Base-by-base conservation (phyloP, 2,329 filamentous ascomycete species). In the Fusarium camptoceras region DNA sequence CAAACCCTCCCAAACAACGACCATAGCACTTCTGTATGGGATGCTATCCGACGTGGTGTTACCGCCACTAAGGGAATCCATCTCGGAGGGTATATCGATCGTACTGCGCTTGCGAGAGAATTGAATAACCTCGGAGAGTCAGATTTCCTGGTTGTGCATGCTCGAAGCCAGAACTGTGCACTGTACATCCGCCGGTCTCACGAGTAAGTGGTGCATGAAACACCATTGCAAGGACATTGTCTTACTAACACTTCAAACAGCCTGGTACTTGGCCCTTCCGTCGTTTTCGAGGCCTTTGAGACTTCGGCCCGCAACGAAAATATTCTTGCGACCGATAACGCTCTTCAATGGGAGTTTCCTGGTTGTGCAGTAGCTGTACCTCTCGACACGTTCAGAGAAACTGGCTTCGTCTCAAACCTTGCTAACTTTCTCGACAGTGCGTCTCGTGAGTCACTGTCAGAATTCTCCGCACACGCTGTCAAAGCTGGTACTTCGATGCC, bases 261-360 rank as follows among this genome's bases (percentile, higher is more conserved):
- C 14, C 41, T 67, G n/a, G 70, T 71, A 2, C 61, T 73, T 56
- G 73, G 68, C 46, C 70, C 22, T 28, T 78, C 46, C 22, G 66
- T 70, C 66, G 85, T 70, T 20, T 88, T 59, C 48, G 89, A 92
- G 75, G 82, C 82, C 0, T 91, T 91, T 58, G 89, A 92, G 73
- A 81, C 85, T 0, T 89, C 88, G 0, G 81, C 90, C 0, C 73
- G 75, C 1, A 86, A 85, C 2, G 81, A 86, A 44, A 77, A 83
- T 16, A 85, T 90, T 1, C 79, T 91, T 3, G 81, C 82, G 1
- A 77, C 86, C 0, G 76, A 85, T 22, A 82, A 81, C 27, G 84
- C 88, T 3, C 76, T 92, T 0, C 72, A 80, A 59, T 89, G 89
- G 83, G 81, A 85, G 20, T 92, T 92, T 66, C 90, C 90, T 0